Base-by-base conservation (phyloP, 2,329 filamentous ascomycete species). In the Pseudogymnoascus sp. region DNA sequence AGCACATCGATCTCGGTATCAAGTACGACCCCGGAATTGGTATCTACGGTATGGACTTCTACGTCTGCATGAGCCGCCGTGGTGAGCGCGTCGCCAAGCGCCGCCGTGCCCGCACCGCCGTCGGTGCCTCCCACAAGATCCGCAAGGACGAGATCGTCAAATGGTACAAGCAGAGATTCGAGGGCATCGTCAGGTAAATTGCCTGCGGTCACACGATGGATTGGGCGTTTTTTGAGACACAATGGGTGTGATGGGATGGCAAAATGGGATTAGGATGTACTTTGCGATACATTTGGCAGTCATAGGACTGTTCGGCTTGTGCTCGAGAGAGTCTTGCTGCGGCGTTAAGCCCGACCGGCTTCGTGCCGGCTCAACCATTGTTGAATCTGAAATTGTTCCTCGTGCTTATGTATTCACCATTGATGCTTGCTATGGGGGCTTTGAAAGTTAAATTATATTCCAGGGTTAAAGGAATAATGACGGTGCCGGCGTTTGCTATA, bases 31-130 rank as follows among this genome's bases (percentile, higher is more conserved):
- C 92, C 68, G 89, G 85, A 68, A 97, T 97, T 73, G 92, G 92
- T 87, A 97, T 97, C 79, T 97, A 96, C 85, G 92, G 94, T 78
- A 99, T 99, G 94, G 94, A 99, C 83, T 99, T 99, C 83, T 99
- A 97, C 89, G 92, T 88, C 90, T 97, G 93, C 91, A 99, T 99
- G 94, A 86, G 73, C 84, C 92, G 94, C 75, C 94, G 93, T 74
- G 94, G 94, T 82, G 92, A 96, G 86, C 92, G 94, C 78, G 91
- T 99, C 77, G 89, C 90, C 78, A 93, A 91, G 84, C 91, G 94
- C 76, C 89, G 93, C 78, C 91, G 93, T 75, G 86, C 82, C 81
- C 89, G 95, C 86, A 83, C 86, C 82, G 84, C 79, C 74, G 88
- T 99, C 76, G 94, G 94, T 75, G 77, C 89, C 75, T 83, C 79